Conservation (phyloP, 148 eudicot genomes). For the Camellia sinensis region DNA sequence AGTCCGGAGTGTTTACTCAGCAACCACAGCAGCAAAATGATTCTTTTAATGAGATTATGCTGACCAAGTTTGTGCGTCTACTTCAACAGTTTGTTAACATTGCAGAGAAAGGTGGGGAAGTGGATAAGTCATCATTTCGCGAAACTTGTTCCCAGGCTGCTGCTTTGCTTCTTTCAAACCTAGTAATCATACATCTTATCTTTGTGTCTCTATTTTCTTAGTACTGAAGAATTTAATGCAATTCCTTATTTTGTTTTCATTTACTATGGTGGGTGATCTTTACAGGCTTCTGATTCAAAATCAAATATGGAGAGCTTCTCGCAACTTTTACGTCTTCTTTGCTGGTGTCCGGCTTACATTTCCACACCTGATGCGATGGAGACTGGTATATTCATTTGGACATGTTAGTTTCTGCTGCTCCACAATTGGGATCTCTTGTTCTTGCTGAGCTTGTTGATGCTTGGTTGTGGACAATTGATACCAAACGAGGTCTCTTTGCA, state of each 20-base stretch:
- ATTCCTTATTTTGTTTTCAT: constrained; percentile 6
- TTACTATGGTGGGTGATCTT: constrained; percentile 17
- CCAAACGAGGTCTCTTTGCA: constrained; percentile 94
- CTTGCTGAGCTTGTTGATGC: constrained; percentile 99
- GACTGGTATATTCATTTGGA: constrained; percentile 96
- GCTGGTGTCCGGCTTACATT: constrained; percentile 99
- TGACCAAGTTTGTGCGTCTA: constrained; percentile 75
- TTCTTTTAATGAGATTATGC: constrained; percentile 80
- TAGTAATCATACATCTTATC: constrained; percentile 45
- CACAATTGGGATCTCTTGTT: constrained; percentile 84
- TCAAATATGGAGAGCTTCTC: constrained; percentile 76
- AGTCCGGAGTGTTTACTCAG: constrained; percentile 51
- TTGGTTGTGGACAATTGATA: constrained; percentile 98
- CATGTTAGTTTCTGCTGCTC: constrained; percentile 99
- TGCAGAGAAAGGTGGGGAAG: constrained; percentile 79
- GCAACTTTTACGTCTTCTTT: constrained; percentile 89
- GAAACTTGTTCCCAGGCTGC: constrained; percentile 97
- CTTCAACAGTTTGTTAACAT: constrained; percentile 82
- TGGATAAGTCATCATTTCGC: constrained; percentile 85
- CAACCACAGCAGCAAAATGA: constrained; percentile 50
- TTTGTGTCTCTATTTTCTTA: constrained; percentile 13
- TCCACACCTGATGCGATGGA: constrained; percentile 94
- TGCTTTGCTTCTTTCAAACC: constrained; percentile 85
- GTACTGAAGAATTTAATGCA: neutral
- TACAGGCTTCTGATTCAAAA: constrained; percentile 69